Conservation (phyloP, 306 rosid genomes). For the Lablab purpureus region DNA sequence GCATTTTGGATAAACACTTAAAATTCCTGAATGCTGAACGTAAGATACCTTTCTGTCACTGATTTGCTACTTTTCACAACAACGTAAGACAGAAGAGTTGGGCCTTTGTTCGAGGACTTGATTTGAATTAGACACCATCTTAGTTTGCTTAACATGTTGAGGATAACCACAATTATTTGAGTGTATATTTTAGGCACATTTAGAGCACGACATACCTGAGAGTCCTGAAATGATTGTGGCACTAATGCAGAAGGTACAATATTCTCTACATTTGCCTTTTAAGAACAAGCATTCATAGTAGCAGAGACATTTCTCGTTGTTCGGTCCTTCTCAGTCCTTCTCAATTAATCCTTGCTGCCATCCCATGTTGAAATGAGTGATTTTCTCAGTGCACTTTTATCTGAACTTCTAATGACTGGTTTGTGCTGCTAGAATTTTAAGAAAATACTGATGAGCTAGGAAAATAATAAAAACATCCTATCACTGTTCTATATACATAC, state of each 20-base stretch:
- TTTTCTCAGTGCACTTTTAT: conserved; percentile 13
- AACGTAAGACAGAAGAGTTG: background rate
- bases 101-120: background rate
- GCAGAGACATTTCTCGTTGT: background rate
- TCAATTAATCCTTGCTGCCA: conserved; percentile 16
- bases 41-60: conserved; percentile 47
- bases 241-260: conserved; percentile 77
- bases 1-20: conserved; percentile 57
- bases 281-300: background rate
- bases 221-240: conserved; percentile 51
- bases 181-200: conserved; percentile 62
- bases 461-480: background rate
- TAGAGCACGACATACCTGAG: conserved; percentile 69
- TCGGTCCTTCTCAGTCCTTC: conserved; percentile 24
- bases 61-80: background rate
- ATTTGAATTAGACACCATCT: conserved; percentile 25
- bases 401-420: background rate
- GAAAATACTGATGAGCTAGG: background rate
- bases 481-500: background rate
- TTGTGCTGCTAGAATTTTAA: background rate
- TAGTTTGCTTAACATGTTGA: background rate
- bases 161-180: conserved; percentile 15
- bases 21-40: conserved; percentile 84
- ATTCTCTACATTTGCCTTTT: conserved; percentile 2
- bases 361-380: conserved; percentile 1